Conservation (phyloP, 2,329 filamentous ascomycete species). For the Aspergillus japonicus region DNA sequence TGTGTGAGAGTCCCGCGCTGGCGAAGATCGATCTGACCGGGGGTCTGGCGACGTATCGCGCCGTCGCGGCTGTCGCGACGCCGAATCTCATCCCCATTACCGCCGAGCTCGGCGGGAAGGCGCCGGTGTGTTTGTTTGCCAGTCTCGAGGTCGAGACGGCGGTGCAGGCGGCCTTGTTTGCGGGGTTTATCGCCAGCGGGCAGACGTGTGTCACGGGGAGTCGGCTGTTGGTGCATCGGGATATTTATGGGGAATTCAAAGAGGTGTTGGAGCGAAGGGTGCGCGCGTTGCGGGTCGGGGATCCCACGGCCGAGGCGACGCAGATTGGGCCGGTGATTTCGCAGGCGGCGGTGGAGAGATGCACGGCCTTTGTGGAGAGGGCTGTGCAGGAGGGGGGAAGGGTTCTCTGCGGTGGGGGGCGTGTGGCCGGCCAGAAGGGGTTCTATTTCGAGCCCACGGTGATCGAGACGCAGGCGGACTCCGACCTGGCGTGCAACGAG, state of each 20-base stretch:
- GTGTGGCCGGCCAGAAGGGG: conserved; percentile 53
- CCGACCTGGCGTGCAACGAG: conserved; percentile 39
- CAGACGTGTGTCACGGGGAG: conserved; percentile 59
- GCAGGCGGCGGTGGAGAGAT: conserved; percentile 39
- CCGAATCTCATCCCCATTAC: conserved; percentile 35
- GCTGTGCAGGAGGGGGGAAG: conserved; percentile 43
- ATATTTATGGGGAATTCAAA: conserved; percentile 42
- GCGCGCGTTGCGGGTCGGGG: conserved; percentile 56
- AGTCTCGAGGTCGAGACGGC: conserved; percentile 33
- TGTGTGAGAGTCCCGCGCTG: conserved; percentile 31
- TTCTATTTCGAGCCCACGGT: conserved; percentile 52
- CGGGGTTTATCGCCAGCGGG: conserved; percentile 53
- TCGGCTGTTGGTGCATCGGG: conserved; percentile 52
- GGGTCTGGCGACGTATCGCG: conserved; percentile 32
- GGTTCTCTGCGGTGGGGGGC: conserved; percentile 53
- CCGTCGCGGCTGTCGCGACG: conserved; percentile 33
- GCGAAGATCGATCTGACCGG: conserved; percentile 39
- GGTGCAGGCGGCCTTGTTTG: conserved; percentile 38
- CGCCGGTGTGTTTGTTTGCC: conserved; percentile 35
- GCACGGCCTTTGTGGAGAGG: conserved; percentile 24
- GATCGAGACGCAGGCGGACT: conserved; percentile 26
- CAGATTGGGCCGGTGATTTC: conserved; percentile 67
- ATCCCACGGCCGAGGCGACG: conserved; percentile 55
- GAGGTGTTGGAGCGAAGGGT: conserved; percentile 48
- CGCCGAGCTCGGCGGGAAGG: conserved; percentile 41